Base-by-base conservation (phyloP, 768 basidiomycete genomes). In the Grammothele lineata region DNA sequence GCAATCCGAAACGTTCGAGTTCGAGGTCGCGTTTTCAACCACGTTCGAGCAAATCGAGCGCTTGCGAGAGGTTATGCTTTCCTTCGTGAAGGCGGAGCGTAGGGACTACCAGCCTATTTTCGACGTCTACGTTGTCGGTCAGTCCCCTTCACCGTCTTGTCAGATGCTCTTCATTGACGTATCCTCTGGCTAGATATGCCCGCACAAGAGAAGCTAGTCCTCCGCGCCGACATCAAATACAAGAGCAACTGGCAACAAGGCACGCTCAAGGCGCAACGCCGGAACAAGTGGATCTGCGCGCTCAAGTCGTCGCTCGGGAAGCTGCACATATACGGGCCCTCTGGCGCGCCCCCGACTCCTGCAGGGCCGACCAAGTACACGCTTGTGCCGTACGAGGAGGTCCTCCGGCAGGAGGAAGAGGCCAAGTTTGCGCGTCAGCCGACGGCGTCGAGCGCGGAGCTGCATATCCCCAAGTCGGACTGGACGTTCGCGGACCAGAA, bases 221-320 rank as follows among this genome's bases (percentile, higher is more conserved):
- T 92, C 18, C 76, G 76, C 47, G 85, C 85, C 34, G 83, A 87
- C 60, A 93, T 94, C 69, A 89, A 84, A 67, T 93, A 90, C 72
- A 92, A 90, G 71, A 81, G 81, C 55, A 93, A 92, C 61, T 83
- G 80, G 68, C 91, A 93, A 61, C 84, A 87, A 56, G 82, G 80
- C 17, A 80, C 82, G 2, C 67, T 88, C 8, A 87, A 81, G 74
- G 71, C 47, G 23, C 59, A 82, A 83, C 83, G 91, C 45, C 78
- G 89, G 27, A 93, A 93, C 71, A 94, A 91, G 66, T 94, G 91
- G 91, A 77, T 93, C 35, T 93, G 90, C 64, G 85, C 87, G 14
- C 72, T 96, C 45, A 94, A 93, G 66, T 62, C 75, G 37, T 74
- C 79, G 39, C 69, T 90, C 50, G 77, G 74, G 22, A 85, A 90